Evolutionary conservation across 1,139 yeast species (phyloP).

Genomic region (Geotrichum siamense): DNA sequence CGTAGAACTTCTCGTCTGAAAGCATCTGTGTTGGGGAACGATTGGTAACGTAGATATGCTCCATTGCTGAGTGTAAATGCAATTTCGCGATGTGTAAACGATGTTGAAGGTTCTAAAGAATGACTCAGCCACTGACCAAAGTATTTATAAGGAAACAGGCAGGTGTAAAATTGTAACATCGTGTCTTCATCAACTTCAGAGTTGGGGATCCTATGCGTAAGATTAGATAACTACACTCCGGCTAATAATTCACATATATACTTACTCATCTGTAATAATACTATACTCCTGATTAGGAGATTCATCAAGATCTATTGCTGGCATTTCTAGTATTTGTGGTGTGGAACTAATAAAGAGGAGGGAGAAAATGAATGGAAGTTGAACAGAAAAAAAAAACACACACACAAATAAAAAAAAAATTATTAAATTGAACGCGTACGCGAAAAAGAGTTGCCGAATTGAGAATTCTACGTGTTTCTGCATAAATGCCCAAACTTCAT

Average conservation of each 20-base stretch:
- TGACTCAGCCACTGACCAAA: constrained; percentile 87
- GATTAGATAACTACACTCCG: background rate
- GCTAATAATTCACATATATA: background rate
- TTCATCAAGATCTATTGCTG: background rate
- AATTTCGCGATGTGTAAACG: constrained; percentile 81
- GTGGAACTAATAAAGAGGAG: no score
- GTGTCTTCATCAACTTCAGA: constrained; percentile 11
- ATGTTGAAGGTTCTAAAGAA: constrained; percentile 55
- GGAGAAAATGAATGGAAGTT: background rate
- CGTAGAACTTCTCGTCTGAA: constrained; percentile 66
- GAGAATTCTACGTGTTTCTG: constrained; percentile 1
- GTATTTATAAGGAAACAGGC: constrained; percentile 53
- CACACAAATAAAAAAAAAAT: background rate
- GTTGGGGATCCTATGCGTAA: constrained; percentile 10
- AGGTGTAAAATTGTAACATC: constrained; percentile 50
- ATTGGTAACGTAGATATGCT: constrained; percentile 83
- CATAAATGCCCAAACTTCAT: background rate
- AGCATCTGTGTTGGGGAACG: constrained; percentile 59
- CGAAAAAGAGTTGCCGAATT: no score
- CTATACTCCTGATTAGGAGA: constrained; percentile 8
- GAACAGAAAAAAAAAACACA: background rate
- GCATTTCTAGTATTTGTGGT: background rate
- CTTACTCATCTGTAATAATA: background rate
- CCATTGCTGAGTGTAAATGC: constrained; percentile 77
- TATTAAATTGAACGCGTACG: background rate